Percentiles rank a stretch among this genome's conserved stretches.
Evolutionary conservation across 106 monocot species (phyloP).

Genomic region (Allium sativum): DNA sequence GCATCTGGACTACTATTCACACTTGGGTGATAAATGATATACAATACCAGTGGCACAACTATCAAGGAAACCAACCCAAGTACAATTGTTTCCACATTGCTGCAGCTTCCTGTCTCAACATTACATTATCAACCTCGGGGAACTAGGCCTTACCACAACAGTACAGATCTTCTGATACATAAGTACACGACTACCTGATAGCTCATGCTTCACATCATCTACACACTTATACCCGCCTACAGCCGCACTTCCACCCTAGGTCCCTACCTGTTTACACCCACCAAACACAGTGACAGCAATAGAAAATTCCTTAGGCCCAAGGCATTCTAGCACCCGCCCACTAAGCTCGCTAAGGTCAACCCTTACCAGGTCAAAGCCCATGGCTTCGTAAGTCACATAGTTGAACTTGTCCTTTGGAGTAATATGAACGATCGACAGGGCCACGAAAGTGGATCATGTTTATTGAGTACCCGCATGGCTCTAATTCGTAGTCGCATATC

Average conservation of each 20-base stretch:
- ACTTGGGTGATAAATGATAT: conserved; percentile 74
- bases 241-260: conserved; percentile 17
- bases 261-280: conserved; percentile 4
- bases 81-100: conserved; percentile 69
- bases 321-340: conserved; percentile 31
- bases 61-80: conserved; percentile 84
- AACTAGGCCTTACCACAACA: not conserved
- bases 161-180: conserved; percentile 26
- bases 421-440: conserved; percentile 39
- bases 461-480: conserved; percentile 63
- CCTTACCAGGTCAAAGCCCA: conserved; percentile 28
- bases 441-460: conserved; percentile 24
- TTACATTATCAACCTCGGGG: conserved; percentile 26
- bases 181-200: conserved; percentile 14
- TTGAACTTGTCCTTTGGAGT: conserved; percentile 51
- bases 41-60: conserved; percentile 75
- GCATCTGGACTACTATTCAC: conserved; percentile 95
- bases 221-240: conserved; percentile 12
- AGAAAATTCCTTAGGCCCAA: conserved; percentile 22
- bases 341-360: conserved; percentile 9
- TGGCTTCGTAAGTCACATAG: conserved; percentile 48
- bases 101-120: conserved; percentile 31
- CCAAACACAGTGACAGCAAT: conserved; percentile 33
- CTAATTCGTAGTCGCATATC: conserved; percentile 60
- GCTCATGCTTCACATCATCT: conserved; percentile 18